Evolutionary conservation across 2,329 filamentous ascomycete species (phyloP), one percentile per base, ranked within the genome.

Genomic region (Pseudophaeomoniella oleicola): DNA sequence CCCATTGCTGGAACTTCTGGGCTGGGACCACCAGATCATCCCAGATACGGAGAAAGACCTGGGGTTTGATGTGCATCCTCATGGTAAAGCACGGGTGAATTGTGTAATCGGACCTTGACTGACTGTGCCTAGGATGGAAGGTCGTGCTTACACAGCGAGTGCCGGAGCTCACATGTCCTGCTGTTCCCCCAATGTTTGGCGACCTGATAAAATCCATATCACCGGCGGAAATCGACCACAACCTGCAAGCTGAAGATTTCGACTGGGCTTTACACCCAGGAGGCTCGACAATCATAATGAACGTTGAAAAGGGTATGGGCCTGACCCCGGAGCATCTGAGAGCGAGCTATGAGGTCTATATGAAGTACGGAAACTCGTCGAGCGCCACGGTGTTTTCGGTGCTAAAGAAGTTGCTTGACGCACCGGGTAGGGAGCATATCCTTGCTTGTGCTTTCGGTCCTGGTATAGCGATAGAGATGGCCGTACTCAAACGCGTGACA

Each of bases 211-310:
- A 64, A 4, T 64, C 64, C 5, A 50, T 69, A 15, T 48, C 52
- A 4, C 60, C 76, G 0, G 52, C 62, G 0, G n/a, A n/a, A n/a
- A n/a, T n/a, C n/a, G n/a, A n/a, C n/a, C n/a, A n/a, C n/a, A n/a
- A n/a, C n/a, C n/a, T n/a, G n/a, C n/a, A n/a, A n/a, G n/a, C n/a
- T n/a, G n/a, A n/a, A n/a, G 71, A 78, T 40, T 81, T 80, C 44
- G 78, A 83, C 58, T 83, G 78, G 78, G 78, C 77, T 1, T 68
- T 83, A 50, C 78, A 83, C 46, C 78, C 78, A 0, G 78, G 78
- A 3, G 78, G 78, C 13, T 64, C 73, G 1, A 74, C 75, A 1
- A 79, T 83, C 30, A 59, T 83, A 2, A 66, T 72, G 0, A 75
- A 75, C 1, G 72, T 78, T 1, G 71, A 81, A 51, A 59, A 59